Percentiles rank a stretch among this genome's conserved stretches.
phyloP scores from a whole-genome alignment of 2,329 filamentous ascomycete genomes.

The Neofusicoccum cordaticola region DNA sequence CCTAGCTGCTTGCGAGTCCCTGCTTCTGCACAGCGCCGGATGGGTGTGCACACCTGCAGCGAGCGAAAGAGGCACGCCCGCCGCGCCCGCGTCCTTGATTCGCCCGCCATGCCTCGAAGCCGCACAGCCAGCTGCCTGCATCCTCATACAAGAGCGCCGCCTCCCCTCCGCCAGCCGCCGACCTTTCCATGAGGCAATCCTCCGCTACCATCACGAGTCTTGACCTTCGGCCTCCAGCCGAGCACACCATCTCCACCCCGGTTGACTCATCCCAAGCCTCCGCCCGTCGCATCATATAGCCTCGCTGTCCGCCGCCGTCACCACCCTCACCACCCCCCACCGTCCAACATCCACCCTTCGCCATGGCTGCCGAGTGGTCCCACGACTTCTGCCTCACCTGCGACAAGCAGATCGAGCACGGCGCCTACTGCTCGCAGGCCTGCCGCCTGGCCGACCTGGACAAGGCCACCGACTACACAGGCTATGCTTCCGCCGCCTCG shows the following conservation, averaged over 20 bases:
- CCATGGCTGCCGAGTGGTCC: constrained; percentile 61
- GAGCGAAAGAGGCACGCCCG: constrained; percentile 14
- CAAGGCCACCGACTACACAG: constrained; percentile 60
- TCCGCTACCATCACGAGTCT: not conserved
- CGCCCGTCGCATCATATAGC: not conserved
- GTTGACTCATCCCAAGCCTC: constrained; percentile 12
- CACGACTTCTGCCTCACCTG: constrained; percentile 92
- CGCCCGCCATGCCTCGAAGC: constrained; percentile 3
- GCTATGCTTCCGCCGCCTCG: constrained; percentile 48
- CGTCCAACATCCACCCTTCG: constrained; percentile 6
- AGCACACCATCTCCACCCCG: constrained; percentile 15
- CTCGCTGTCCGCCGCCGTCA: not conserved
- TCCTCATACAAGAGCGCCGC: constrained; percentile 17
- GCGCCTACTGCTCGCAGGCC: constrained; percentile 87
- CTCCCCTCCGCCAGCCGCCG: constrained; percentile 6
- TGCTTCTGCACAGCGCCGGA: constrained; percentile 9
- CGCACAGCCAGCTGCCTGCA: constrained; percentile 7
- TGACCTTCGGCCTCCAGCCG: not conserved
- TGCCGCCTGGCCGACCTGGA: constrained; percentile 88
- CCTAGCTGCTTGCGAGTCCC: constrained; percentile 11
- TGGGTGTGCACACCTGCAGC: constrained; percentile 15
- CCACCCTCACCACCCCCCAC: not conserved
- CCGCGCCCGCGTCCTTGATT: constrained; percentile 7
- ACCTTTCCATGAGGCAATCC: constrained; percentile 8
- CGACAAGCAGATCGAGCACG: constrained; percentile 76